Base-by-base conservation (phyloP, 2,329 filamentous ascomycete species). In the Pestalotiopsis sp. region DNA sequence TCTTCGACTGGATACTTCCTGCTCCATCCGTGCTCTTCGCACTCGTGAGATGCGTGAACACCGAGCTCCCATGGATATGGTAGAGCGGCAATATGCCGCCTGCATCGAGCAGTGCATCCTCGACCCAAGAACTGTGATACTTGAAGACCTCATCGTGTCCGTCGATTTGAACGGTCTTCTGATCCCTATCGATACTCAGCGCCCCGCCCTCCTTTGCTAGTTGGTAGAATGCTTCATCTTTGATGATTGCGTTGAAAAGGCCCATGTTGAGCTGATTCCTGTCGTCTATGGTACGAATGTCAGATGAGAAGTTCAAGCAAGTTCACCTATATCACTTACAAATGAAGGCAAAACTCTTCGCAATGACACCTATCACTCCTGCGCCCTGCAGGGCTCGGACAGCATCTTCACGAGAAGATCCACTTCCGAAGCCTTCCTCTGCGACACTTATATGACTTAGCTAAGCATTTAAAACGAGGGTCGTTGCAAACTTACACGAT, bases 181-280 rank as follows among this genome's bases (percentile, higher is more conserved):
- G 62, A 12, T 59, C 66, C 3, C 81, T 67, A 65, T 84, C 77
- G 6, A 85, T 77, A 4, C 75, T 75, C 17, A 85, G 80, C 2
- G 76, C 74, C 0, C 67, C 66, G 0, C 81, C 45, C 45, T 52
- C 45, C 17, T 17, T 52, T 52, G 77, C 80, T 1, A 74, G 70
- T 4, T 78, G 75, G 67, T 78, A 83, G 70, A 85, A 84, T 0
- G 59, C 70, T 4, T 78, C 75, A 64, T 84, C 79, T 0, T 70
- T 65, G 13, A 85, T 78, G 1, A 73, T 76, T 63, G 85, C 81
- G 0, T 82, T 82, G 14, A 85, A 70, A 0, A 85, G 77, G 0
- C 83, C 83, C 0, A 85, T 73, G 39, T 76, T 82, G 0, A 83
- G 81, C 75, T 82, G 79, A 71, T 85, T 85, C 1, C 82, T 78